Evolutionary conservation across 805 yeast genomes (phyloP).

Genomic region (Saccharomycopsis amapae): DNA sequence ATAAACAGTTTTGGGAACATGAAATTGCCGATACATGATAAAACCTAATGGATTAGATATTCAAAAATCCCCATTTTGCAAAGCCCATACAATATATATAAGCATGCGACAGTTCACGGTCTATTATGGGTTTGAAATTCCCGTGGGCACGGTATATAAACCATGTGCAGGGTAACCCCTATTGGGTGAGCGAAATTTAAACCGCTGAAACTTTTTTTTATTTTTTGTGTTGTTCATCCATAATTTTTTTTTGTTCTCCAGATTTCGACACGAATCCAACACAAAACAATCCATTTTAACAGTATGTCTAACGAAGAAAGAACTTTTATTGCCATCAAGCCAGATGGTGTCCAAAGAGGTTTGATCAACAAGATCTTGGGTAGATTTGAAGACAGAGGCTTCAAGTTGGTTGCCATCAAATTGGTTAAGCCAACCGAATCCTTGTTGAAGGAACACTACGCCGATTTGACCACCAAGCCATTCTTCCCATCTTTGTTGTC

Average conservation of each 20-base stretch:
- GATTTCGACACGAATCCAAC: background rate
- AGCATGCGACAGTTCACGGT: too few species aligned
- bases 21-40: too few species aligned
- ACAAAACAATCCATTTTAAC: background rate
- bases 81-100: too few species aligned
- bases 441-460: constrained; percentile 88
- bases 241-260: background rate
- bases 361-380: constrained; percentile 80
- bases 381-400: constrained; percentile 97
- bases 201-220: background rate
- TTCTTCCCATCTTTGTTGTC: constrained; percentile 95
- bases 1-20: too few species aligned
- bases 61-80: too few species aligned
- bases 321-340: constrained; percentile 89
- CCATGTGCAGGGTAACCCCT: too few species aligned
- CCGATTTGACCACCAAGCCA: constrained; percentile 91
- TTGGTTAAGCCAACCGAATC: constrained; percentile 80
- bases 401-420: constrained; percentile 94
- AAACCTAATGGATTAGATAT: too few species aligned
- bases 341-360: constrained; percentile 99
- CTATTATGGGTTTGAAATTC: too few species aligned
- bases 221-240: background rate
- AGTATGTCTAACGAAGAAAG: constrained; percentile 47
- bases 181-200: background rate
- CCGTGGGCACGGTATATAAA: too few species aligned